Conservation (phyloP, 2,329 filamentous ascomycete genomes). For the Alternaria sp. region DNA sequence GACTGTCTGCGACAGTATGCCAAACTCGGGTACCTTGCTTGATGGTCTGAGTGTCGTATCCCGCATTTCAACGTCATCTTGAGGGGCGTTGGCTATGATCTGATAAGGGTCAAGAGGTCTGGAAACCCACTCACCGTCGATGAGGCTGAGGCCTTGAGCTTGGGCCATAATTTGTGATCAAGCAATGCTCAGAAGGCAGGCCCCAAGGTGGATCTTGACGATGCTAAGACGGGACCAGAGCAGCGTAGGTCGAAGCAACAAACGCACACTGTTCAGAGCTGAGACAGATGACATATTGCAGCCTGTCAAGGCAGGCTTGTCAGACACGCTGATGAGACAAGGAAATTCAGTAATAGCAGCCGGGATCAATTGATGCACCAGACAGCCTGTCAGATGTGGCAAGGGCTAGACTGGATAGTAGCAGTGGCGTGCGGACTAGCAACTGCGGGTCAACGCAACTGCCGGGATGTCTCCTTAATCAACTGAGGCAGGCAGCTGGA, state of each 20-base stretch:
- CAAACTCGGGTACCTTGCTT: slow-evolving; percentile 64
- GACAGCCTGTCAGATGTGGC: slow-evolving; percentile 21
- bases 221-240: slow-evolving; percentile 19
- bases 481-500: slow-evolving; percentile 5
- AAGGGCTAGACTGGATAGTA: slow-evolving; percentile 20
- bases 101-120: slow-evolving; percentile 53
- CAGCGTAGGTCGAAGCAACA: slow-evolving; percentile 11
- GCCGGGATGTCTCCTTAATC: slow-evolving; percentile 25
- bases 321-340: slow-evolving; percentile 19
- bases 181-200: slow-evolving; percentile 7
- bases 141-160: slow-evolving; percentile 38
- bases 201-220: slow-evolving; percentile 7
- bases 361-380: slow-evolving; percentile 23
- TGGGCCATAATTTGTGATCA: slow-evolving; percentile 36
- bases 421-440: slow-evolving; percentile 17
- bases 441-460: slow-evolving; percentile 22
- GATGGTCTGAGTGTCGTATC: slow-evolving; percentile 40
- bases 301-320: slow-evolving; percentile 26
- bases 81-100: slow-evolving; percentile 50
- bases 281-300: slow-evolving; percentile 28
- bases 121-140: slow-evolving; percentile 49
- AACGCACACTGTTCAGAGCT: slow-evolving; percentile 19
- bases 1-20: slow-evolving; percentile 80
- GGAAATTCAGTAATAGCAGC: slow-evolving; percentile 14
- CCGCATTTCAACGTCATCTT: slow-evolving; percentile 38